Evolutionary conservation across 2,329 filamentous ascomycete species (phyloP).

Genomic region (Talaromyces sp.): DNA sequence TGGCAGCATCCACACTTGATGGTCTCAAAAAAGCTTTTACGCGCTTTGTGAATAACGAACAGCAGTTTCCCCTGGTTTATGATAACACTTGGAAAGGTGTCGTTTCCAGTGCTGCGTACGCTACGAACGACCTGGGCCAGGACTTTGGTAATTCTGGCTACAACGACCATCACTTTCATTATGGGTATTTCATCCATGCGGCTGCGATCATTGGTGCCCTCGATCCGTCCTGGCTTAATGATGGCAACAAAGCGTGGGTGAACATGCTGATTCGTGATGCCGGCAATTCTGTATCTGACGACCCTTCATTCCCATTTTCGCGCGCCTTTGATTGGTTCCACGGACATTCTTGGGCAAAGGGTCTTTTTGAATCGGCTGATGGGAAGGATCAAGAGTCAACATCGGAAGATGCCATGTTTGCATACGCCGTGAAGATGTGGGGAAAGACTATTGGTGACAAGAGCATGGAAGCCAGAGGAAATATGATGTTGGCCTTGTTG

Average conservation of each 20-base stretch:
- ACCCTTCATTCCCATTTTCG: slow-evolving; percentile 75
- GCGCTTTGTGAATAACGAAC: slow-evolving; percentile 64
- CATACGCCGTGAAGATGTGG: slow-evolving; percentile 93
- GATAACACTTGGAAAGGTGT: slow-evolving; percentile 70
- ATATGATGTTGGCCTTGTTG: slow-evolving; percentile 78
- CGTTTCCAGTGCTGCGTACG: slow-evolving; percentile 72
- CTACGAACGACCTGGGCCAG: slow-evolving; percentile 62
- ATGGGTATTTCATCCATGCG: slow-evolving; percentile 82
- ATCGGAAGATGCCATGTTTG: slow-evolving; percentile 84
- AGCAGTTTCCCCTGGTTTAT: slow-evolving; percentile 59
- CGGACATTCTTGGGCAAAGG: slow-evolving; percentile 86
- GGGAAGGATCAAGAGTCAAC: slow-evolving; percentile 69
- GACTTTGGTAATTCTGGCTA: slow-evolving; percentile 91
- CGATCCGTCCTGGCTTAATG: slow-evolving; percentile 70
- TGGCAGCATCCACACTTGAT: slow-evolving; percentile 58
- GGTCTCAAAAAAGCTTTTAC: slow-evolving; percentile 66
- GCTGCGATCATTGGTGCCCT: slow-evolving; percentile 79
- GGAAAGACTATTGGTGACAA: slow-evolving; percentile 71
- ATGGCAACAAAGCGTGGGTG: slow-evolving; percentile 71
- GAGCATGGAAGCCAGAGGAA: slow-evolving; percentile 77
- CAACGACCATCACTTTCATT: slow-evolving; percentile 62
- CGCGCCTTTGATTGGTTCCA: slow-evolving; percentile 91
- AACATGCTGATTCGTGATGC: slow-evolving; percentile 80
- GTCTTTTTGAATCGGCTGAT: slow-evolving; percentile 52
- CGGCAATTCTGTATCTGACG: slow-evolving; percentile 69